These are phyloP conservation scores for Emmonsiellopsis sp. DNA, from an alignment of 2,329 filamentous ascomycete genomes.

Conservation along the genomic window DNA sequence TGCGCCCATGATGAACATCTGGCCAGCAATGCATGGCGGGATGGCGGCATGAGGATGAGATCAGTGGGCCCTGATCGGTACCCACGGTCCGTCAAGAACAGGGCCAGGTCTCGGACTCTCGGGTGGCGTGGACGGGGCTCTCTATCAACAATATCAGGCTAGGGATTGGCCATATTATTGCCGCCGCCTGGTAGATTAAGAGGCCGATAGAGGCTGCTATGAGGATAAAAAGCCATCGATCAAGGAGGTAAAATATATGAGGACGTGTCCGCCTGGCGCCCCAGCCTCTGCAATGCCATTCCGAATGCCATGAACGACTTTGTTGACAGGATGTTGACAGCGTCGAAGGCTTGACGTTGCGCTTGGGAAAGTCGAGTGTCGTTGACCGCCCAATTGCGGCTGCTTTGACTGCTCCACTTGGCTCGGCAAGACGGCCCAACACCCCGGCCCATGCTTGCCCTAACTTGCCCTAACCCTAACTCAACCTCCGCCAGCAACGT, in stretches of 20 bases:
- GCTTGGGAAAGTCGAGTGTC: not conserved
- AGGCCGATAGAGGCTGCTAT: not conserved
- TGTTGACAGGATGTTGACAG: not conserved
- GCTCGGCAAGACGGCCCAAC: constrained; percentile 3
- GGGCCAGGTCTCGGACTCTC: not conserved
- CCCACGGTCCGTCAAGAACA: constrained; percentile 1
- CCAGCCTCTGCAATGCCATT: not conserved
- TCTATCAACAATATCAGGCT: not conserved
- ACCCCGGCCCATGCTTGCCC: not conserved
- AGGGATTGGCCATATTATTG: not conserved
- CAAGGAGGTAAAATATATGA: not conserved
- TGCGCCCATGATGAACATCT: too few species aligned
- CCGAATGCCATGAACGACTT: not conserved
- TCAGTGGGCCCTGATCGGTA: constrained; percentile 2
- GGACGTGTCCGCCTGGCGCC: not conserved
- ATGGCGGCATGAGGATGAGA: not conserved
- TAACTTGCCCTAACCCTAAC: too few species aligned
- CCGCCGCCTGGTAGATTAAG: not conserved
- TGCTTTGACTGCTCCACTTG: not conserved
- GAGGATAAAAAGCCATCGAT: not conserved
- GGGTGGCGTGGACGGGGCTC: not conserved
- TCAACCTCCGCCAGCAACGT: too few species aligned
- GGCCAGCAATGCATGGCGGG: too few species aligned
- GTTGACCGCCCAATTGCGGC: not conserved
- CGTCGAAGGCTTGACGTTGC: not conserved